These are phyloP conservation scores for Pinus albicaulis DNA, from an alignment of 75 land plant species.

Conservation along the genomic window DNA sequence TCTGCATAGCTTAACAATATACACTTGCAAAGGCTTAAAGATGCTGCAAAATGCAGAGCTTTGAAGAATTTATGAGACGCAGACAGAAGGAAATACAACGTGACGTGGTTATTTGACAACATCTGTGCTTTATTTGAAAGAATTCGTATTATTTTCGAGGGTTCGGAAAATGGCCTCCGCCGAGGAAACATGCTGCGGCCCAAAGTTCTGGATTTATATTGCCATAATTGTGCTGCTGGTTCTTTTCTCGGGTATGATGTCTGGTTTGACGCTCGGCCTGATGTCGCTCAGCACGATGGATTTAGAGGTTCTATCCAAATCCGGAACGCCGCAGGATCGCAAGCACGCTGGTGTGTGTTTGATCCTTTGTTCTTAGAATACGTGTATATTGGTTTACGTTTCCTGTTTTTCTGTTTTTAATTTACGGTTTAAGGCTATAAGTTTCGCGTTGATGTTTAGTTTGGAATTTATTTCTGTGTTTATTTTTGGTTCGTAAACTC, in stretches of 20 bases:
- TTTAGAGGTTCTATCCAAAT: conserved; percentile 74
- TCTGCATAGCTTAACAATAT: too few relatives aligned
- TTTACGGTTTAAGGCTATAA: too few relatives aligned
- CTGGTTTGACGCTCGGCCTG: conserved; percentile 81
- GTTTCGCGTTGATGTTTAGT: too few relatives aligned
- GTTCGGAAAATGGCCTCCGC: conserved; percentile 30
- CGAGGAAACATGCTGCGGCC: conserved; percentile 37
- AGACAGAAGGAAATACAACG: background rate
- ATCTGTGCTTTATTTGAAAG: background rate
- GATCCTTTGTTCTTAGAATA: too few relatives aligned
- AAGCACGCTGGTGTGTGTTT: conserved; percentile 42
- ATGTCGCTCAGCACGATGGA: conserved; percentile 87
- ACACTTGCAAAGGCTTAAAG: too few relatives aligned
- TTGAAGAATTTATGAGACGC: too few relatives aligned
- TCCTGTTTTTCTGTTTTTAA: background rate
- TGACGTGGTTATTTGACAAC: background rate
- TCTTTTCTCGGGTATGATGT: conserved; percentile 76
- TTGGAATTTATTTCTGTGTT: too few relatives aligned
- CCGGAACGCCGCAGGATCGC: conserved; percentile 73
- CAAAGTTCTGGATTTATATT: conserved; percentile 37
- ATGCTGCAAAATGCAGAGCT: too few relatives aligned
- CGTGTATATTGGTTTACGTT: too few relatives aligned
- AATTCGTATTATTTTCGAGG: background rate
- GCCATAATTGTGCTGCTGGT: conserved; percentile 37
- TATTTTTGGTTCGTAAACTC: too few relatives aligned